These are phyloP conservation scores for Alternaria sp. DNA, from an alignment of 2,329 filamentous ascomycete species.

Conservation along the genomic window DNA sequence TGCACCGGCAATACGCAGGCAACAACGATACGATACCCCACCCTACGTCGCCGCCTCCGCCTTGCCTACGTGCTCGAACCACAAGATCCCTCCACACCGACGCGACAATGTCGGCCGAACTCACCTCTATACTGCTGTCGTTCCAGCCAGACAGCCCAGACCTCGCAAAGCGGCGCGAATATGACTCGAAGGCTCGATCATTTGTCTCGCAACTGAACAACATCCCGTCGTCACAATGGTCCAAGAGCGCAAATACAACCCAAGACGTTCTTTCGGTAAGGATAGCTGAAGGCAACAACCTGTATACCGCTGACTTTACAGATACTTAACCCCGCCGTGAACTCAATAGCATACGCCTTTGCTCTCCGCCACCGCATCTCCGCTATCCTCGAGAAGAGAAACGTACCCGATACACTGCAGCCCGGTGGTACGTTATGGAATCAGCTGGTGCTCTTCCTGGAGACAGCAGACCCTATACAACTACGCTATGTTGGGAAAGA, in stretches of 20 bases:
- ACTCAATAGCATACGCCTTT: slow-evolving; percentile 66
- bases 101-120: slow-evolving; percentile 39
- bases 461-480: slow-evolving; percentile 61
- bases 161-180: slow-evolving; percentile 46
- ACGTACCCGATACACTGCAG: slow-evolving; percentile 48
- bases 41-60: slow-evolving; percentile 26
- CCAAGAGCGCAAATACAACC: slow-evolving; percentile 47
- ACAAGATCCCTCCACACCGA: slow-evolving; percentile 3
- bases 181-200: slow-evolving; percentile 46
- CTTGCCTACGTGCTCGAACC: slow-evolving; percentile 9
- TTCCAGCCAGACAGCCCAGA: slow-evolving; percentile 46
- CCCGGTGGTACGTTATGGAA: slow-evolving; percentile 58
- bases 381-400: slow-evolving; percentile 43
- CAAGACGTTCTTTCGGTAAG: slow-evolving; percentile 51
- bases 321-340: slow-evolving; percentile 62
- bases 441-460: slow-evolving; percentile 56
- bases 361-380: slow-evolving; percentile 60
- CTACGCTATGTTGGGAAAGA: slow-evolving; percentile 61
- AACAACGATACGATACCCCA: slow-evolving; percentile 20
- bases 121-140: slow-evolving; percentile 34
- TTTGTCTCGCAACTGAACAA: slow-evolving; percentile 47
- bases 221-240: slow-evolving; percentile 40
- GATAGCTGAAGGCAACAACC: not conserved
- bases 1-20: not conserved
- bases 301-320: slow-evolving; percentile 25